Conservation (phyloP, 1,139 yeast genomes). For the Kodamaea alishanica region DNA sequence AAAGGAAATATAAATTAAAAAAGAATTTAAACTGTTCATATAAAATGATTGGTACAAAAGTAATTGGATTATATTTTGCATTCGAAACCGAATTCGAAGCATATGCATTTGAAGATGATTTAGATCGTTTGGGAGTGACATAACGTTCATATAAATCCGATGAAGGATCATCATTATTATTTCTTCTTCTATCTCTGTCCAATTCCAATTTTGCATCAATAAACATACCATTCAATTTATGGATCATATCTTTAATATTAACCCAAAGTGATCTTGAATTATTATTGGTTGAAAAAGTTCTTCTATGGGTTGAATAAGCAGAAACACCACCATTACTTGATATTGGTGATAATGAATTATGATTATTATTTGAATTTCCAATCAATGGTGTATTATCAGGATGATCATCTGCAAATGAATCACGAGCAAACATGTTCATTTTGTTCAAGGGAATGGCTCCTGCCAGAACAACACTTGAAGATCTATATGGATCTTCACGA, state of each 20-base stretch:
- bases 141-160: constrained; percentile 24
- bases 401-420: constrained; percentile 5
- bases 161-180: constrained; percentile 5
- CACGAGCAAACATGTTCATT: constrained; percentile 12
- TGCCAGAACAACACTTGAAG: constrained; percentile 2
- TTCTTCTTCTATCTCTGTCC: constrained; percentile 23
- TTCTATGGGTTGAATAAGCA: constrained; percentile 1
- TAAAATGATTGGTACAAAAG: constrained; percentile 83
- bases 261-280: constrained; percentile 15
- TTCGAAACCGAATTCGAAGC: constrained; percentile 86
- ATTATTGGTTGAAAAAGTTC: constrained; percentile 1
- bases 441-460: constrained; percentile 30
- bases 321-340: constrained; percentile 1
- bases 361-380: background rate
- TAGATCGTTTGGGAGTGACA: constrained; percentile 37
- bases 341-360: background rate
- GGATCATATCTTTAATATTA: constrained; percentile 15
- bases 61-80: constrained; percentile 86
- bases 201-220: constrained; percentile 27
- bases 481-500: constrained; percentile 2
- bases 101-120: constrained; percentile 26
- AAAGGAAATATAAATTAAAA: constrained; percentile 83
- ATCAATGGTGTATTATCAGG: constrained; percentile 9
- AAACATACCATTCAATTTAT: constrained; percentile 19
- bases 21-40: constrained; percentile 97